phyloP scores from a whole-genome alignment of 2,329 filamentous ascomycete species.

The Teratosphaeria pseudoeucalypti region DNA sequence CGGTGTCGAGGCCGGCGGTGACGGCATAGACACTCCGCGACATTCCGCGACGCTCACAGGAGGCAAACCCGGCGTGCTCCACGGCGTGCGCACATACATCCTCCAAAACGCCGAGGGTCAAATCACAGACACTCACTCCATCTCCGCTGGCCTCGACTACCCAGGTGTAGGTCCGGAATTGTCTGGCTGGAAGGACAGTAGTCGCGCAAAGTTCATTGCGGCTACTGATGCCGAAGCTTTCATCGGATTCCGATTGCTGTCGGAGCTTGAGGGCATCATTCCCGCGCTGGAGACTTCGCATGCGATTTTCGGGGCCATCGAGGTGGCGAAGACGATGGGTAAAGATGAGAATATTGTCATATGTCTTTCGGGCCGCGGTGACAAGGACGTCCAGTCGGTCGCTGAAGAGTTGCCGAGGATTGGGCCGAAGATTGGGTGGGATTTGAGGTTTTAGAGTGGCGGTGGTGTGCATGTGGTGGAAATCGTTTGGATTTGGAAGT shows the following conservation, averaged over 20 bases:
- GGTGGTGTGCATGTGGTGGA: background rate
- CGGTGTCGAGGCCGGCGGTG: conserved; percentile 90
- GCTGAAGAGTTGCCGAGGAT: conserved; percentile 83
- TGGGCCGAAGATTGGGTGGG: conserved; percentile 75
- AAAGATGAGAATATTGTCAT: conserved; percentile 87
- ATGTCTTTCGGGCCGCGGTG: conserved; percentile 82
- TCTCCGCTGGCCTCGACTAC: conserved; percentile 94
- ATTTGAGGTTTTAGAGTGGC: conserved; percentile 40
- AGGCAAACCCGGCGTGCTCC: conserved; percentile 82
- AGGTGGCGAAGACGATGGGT: conserved; percentile 85
- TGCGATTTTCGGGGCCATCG: conserved; percentile 77
- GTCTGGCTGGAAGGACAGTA: conserved; percentile 80
- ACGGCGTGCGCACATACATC: conserved; percentile 92
- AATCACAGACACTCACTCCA: conserved; percentile 88
- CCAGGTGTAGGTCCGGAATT: conserved; percentile 93
- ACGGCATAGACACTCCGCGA: conserved; percentile 73
- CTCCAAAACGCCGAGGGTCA: conserved; percentile 88
- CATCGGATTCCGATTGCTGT: conserved; percentile 71
- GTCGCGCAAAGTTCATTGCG: conserved; percentile 77
- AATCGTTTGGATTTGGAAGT: no score
- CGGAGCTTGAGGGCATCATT: conserved; percentile 89
- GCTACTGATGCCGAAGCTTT: conserved; percentile 90
- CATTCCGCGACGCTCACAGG: conserved; percentile 83
- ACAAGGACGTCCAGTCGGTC: conserved; percentile 98
- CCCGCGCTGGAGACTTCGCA: conserved; percentile 90